Base-by-base conservation (phyloP, 164 flowering plant genomes). In the Vitis labrusca region DNA sequence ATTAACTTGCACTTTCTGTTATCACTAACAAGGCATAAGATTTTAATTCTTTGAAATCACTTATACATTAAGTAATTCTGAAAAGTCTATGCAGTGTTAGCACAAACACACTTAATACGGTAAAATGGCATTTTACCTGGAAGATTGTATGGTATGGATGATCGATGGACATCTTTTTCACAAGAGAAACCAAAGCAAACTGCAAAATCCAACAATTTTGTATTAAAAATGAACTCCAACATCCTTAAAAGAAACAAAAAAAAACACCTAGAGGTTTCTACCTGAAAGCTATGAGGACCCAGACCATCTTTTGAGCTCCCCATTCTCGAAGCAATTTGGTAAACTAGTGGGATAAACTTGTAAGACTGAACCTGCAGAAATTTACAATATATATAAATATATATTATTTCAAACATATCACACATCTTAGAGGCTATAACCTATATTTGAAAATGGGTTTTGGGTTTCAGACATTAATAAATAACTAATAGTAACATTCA, bases 241-340 rank as follows among this genome's bases (percentile, higher is more conserved):
- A 64, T 68, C 13, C 65, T 27, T 64, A 50, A 16, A 37, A 50
- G 23, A 6, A 48, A 60, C 59, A 13, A 64, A 66, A 37, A 48
- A 51, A 8, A 16, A 19, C 62, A 56, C 7, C 57, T 8, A 9
- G 19, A 10, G 15, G 58, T 61, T 8, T 68, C 63, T 63, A 88
- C 97, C 94, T 94, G 99, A 71, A 95, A 95, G 73, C 72, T 86
- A 32, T 77, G 72, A 61, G 87, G 82, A 15, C 91, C 92, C 3
- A 73, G 77, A 11, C 80, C 75, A 70, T 93, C 98, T 81, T 88
- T 93, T 63, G 92, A 73, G 84, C 88, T 75, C 37, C 99, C 97
- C 86, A 95, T 81, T 77, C 98, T 83, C 61, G 99, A 95, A 57
- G 99, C 99, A 83, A 95, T 95, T 86, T 95, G 99, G 79, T 95